Conservation (phyloP, 2,329 filamentous ascomycete species). For the Tolypocladium sp. region DNA sequence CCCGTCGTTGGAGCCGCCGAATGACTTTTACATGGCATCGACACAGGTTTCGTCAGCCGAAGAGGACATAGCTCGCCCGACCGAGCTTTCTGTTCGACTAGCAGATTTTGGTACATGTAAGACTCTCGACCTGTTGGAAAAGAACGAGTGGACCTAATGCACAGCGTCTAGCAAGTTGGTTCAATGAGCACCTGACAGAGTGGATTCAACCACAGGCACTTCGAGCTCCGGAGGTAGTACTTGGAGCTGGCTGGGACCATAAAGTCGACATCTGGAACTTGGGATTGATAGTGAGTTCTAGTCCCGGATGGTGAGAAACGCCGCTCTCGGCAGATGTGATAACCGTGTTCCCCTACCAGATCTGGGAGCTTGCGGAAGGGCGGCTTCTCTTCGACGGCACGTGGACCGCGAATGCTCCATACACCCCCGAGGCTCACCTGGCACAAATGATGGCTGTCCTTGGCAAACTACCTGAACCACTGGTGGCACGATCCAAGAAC, state of each 20-base stretch:
- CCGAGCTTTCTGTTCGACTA: slow-evolving; percentile 7
- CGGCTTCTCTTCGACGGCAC: slow-evolving; percentile 13
- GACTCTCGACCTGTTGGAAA: not conserved
- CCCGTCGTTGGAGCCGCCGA: not conserved
- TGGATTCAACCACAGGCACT: slow-evolving; percentile 16
- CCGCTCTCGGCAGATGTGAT: not conserved
- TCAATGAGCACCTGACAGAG: slow-evolving; percentile 13
- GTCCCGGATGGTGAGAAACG: not conserved
- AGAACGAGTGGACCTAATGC: not conserved
- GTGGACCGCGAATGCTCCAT: slow-evolving; percentile 9
- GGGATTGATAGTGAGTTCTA: slow-evolving; percentile 3
- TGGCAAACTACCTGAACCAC: slow-evolving; percentile 6
- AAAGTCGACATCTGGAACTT: slow-evolving; percentile 16
- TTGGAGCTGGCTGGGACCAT: slow-evolving; percentile 14
- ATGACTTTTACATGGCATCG: slow-evolving; percentile 9
- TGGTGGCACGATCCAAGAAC: slow-evolving; percentile 5
- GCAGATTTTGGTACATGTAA: slow-evolving; percentile 13
- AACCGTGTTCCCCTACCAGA: slow-evolving; percentile 1
- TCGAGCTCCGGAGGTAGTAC: slow-evolving; percentile 15
- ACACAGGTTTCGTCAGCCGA: slow-evolving; percentile 6
- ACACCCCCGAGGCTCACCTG: slow-evolving; percentile 14
- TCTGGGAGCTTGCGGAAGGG: slow-evolving; percentile 13
- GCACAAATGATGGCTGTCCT: slow-evolving; percentile 13
- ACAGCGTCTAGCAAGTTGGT: slow-evolving; percentile 10
- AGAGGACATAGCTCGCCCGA: slow-evolving; percentile 5